Base-by-base conservation (phyloP, 129 eudicot species). In the Lactuca sativa region DNA sequence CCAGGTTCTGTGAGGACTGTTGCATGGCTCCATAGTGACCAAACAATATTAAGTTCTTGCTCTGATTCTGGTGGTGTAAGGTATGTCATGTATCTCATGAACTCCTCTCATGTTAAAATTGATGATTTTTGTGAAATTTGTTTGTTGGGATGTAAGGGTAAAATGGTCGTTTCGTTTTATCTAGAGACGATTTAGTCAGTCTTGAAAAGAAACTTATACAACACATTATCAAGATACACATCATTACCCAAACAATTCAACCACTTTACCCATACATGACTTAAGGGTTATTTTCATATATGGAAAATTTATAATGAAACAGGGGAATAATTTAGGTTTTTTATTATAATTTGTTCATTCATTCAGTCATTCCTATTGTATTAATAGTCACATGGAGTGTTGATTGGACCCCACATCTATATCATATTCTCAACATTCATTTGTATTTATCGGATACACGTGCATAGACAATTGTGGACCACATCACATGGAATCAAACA, bases 11-110 rank as follows among this genome's bases (percentile, higher is more conserved):
- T 88, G 12, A 82, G 95, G 69, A 80, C 90, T 36, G 88, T 82
- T 61, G 77, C 95, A 36, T 88, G 90, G 90, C 88, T 88, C 40
- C 95, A 88, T 58, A 82, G 90, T 66, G 95, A 88, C 74, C 95
- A 88, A 76, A 88, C 90, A 41, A 85, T 88, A 68, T 64, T 88
- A 64, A 88, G 90, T 77, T 84, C 95, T 12, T 85, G 90, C 64
- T 82, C 82, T 75, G 95, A 85, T 68, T 77, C 74, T 3, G 95
- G 88, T 9, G 95, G 95, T 3, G 95, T 85, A 25, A 85, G 90
- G 95, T 88, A 77, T 69, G 75, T 36, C 6, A 25, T 25, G 30
- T 25, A 25, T 25, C 30, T 25, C 47, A 40, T 9, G 47, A 21
- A 21, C 21, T 21, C 44, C 44, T 40, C 44, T 40, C 47, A 40